Evolutionary conservation across 2,329 filamentous ascomycete genomes (phyloP).

Genomic region (Fusarium napiforme): DNA sequence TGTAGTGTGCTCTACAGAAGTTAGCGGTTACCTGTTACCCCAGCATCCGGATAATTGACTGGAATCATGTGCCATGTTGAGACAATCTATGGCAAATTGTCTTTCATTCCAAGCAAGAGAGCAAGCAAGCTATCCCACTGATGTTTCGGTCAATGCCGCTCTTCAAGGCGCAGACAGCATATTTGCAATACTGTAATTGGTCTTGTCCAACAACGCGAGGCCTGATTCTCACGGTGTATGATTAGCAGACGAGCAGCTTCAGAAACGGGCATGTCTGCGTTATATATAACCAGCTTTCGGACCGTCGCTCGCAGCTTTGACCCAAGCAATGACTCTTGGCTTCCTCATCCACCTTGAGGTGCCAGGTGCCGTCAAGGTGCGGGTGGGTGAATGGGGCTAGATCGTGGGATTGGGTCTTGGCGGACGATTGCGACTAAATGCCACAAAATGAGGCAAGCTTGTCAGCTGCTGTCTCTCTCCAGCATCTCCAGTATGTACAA

Average conservation of each 20-base stretch:
- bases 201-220: not conserved
- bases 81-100: not conserved
- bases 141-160: not conserved
- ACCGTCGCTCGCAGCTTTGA: slow-evolving; percentile 13
- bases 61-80: not conserved
- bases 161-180: not conserved
- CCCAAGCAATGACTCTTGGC: slow-evolving; percentile 8
- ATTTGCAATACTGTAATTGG: not conserved
- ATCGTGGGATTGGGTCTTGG: slow-evolving; percentile 35
- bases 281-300: slow-evolving; percentile 15
- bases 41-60: not conserved
- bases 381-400: slow-evolving; percentile 23
- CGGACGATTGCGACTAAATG: slow-evolving; percentile 39
- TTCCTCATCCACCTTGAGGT: slow-evolving; percentile 19
- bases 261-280: not conserved
- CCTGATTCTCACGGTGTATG: not conserved
- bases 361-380: slow-evolving; percentile 1
- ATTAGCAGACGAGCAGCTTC: not conserved
- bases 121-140: not conserved
- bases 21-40: not conserved
- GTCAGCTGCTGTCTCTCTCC: slow-evolving; percentile 4
- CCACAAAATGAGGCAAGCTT: slow-evolving; percentile 36
- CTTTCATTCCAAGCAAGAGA: not conserved
- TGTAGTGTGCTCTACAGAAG: not conserved
- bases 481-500: not conserved